phyloP scores from a whole-genome alignment of 768 basidiomycete species.

The Rubroboletus pulcherrimus region DNA sequence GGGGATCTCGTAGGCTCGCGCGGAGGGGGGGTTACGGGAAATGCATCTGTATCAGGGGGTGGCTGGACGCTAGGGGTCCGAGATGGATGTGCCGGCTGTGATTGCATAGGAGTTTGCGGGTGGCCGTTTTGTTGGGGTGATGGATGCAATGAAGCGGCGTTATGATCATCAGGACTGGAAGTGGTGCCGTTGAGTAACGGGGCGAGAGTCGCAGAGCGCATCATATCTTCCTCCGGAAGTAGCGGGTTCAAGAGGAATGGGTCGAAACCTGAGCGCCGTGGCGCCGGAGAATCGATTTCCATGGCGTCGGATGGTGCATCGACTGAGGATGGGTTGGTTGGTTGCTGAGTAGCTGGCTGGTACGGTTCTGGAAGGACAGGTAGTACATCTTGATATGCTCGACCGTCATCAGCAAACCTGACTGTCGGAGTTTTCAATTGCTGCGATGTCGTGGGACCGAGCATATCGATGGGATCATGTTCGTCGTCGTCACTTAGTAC shows the following conservation, averaged over 20 bases:
- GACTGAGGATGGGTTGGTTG: background rate
- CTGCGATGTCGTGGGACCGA: constrained; percentile 24
- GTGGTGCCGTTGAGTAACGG: constrained; percentile 24
- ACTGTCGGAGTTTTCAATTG: constrained; percentile 39
- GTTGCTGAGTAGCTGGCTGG: background rate
- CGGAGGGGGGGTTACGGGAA: constrained; percentile 22
- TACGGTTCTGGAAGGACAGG: constrained; percentile 11
- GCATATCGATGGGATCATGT: constrained; percentile 47
- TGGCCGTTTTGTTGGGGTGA: constrained; percentile 11
- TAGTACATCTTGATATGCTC: constrained; percentile 12
- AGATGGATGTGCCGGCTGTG: background rate
- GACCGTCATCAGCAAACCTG: constrained; percentile 45
- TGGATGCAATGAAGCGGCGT: background rate
- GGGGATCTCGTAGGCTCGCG: constrained; percentile 55
- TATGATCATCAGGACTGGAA: background rate
- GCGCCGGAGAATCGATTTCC: constrained; percentile 35
- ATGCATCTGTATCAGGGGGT: constrained; percentile 11
- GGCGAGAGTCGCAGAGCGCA: constrained; percentile 20
- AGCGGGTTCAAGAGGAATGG: constrained; percentile 52
- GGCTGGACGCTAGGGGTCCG: constrained; percentile 8
- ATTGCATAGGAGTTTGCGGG: constrained; percentile 9
- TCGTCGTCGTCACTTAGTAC: constrained; percentile 43
- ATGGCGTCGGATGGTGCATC: constrained; percentile 25
- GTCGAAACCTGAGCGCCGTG: constrained; percentile 45
- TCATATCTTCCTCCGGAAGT: constrained; percentile 30